Conservation (phyloP, 2,329 filamentous ascomycete genomes). For the Pestalotiopsis fici region DNA sequence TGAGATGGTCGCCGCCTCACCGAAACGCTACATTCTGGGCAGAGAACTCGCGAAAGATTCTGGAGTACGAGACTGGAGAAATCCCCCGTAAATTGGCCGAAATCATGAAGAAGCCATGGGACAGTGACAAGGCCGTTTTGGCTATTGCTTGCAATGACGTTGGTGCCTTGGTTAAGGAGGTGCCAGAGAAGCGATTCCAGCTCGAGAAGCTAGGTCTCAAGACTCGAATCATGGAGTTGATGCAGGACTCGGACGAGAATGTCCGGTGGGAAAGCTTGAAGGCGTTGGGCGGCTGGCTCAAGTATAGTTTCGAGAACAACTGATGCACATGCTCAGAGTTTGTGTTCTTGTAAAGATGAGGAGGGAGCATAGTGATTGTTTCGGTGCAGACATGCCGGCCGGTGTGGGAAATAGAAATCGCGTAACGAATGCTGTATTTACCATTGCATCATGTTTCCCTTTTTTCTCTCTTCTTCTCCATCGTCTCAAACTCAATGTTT, state of each 20-base stretch:
- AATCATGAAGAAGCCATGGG: conserved; percentile 74
- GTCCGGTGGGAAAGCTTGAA: conserved; percentile 92
- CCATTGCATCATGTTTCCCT: neutral
- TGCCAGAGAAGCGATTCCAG: conserved; percentile 78
- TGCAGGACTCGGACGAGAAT: conserved; percentile 85
- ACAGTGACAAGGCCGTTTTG: conserved; percentile 83
- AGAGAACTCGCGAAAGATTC: conserved; percentile 84
- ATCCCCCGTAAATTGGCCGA: conserved; percentile 81
- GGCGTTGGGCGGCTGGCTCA: conserved; percentile 70
- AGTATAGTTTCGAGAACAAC: conserved; percentile 60
- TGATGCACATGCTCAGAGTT: conserved; percentile 6
- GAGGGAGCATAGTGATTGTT: neutral
- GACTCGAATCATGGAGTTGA: conserved; percentile 87
- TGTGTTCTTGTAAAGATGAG: neutral
- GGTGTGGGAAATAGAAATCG: neutral
- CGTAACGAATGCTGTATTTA: neutral
- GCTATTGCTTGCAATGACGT: conserved; percentile 94
- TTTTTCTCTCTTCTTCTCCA: neutral
- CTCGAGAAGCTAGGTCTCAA: conserved; percentile 86
- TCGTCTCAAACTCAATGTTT: no score
- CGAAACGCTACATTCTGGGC: conserved; percentile 86
- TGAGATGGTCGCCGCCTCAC: conserved; percentile 92
- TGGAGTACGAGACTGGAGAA: conserved; percentile 80
- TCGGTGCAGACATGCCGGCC: neutral
- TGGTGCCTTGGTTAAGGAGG: conserved; percentile 83